Base-by-base conservation (phyloP, 257 asterid genomes). In the Anisodus acutangulus region DNA sequence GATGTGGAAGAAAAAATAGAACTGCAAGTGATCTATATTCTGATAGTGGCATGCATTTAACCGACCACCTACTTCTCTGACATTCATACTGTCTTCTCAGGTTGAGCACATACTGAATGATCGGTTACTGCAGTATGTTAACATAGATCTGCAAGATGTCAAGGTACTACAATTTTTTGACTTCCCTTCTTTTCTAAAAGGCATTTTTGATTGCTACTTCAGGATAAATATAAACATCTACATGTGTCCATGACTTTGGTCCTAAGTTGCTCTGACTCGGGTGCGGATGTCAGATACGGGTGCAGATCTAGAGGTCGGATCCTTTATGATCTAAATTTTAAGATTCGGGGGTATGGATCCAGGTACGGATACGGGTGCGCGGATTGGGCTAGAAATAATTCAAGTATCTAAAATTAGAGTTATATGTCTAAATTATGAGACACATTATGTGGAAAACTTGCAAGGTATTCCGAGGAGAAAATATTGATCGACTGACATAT, bases 51-150 rank as follows among this genome's bases (percentile, higher is more conserved):
- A 53, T 43, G 80, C 78, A 71, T 45, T 53, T 78, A 31, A 31
- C 66, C 53, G 26, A 53, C 62, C 62, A 55, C 26, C 64, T 78
- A 53, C 80, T 82, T 76, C 81, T 79, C 83, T 63, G 53, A 72
- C 83, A 85, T 64, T 47, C 53, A 60, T 79, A 63, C 85, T 49
- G 26, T 84, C 51, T 80, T 71, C 91, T 85, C 93, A 97, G 98
- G 99, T 95, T 87, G 99, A 97, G 90, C 94, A 94, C 90, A 87
- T 93, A 89, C 93, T 97, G 86, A 95, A 97, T 86, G 99, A 95
- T 79, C 90, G 98, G 82, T 89, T 95, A 89, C 91, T 93, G 89
- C 98, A 97, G 87, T 92, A 94, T 89, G 98, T 95, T 86, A 95
- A 97, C 89, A 86, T 91, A 85, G 99, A 97, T 91, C 89, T 95